Percentiles rank a stretch among this genome's conserved stretches.
Evolutionary conservation across 345 rosid genomes (phyloP).

Genomic region (Salix brachista): DNA sequence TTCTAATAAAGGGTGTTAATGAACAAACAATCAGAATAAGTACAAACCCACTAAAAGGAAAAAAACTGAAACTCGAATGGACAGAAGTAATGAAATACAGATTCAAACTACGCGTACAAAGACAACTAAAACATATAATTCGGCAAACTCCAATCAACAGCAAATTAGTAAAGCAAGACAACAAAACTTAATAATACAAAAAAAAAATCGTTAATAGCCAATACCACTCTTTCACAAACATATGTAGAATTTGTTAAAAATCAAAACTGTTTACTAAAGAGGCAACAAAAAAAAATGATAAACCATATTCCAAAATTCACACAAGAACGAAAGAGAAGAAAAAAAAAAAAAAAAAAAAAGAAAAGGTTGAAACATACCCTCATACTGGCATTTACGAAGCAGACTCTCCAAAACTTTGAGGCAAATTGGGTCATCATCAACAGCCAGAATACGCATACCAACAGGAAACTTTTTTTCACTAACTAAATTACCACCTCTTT

Average conservation of each 20-base stretch:
- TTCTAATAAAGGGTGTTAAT: not conserved
- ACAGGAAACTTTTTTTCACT: conserved; percentile 45
- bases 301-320: not conserved
- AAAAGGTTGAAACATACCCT: conserved; percentile 36
- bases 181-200: not conserved
- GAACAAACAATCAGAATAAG: not conserved
- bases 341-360: not conserved
- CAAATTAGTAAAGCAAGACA: not conserved
- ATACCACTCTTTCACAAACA: not conserved
- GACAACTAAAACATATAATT: not conserved
- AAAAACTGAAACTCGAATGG: not conserved
- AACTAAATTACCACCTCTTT: conserved; percentile 11
- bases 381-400: conserved; percentile 58
- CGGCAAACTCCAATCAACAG: not conserved
- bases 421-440: conserved; percentile 67
- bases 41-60: not conserved
- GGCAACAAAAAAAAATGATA: not conserved
- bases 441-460: conserved; percentile 64
- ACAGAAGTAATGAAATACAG: not conserved
- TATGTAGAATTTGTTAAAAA: not conserved
- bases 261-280: not conserved
- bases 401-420: conserved; percentile 50
- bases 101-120: not conserved
- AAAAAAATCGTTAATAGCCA: not conserved
- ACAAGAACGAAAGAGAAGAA: not conserved